These are phyloP conservation scores for Talaromyces liani DNA, from an alignment of 495 filamentous ascomycete species.

Conservation along the genomic window DNA sequence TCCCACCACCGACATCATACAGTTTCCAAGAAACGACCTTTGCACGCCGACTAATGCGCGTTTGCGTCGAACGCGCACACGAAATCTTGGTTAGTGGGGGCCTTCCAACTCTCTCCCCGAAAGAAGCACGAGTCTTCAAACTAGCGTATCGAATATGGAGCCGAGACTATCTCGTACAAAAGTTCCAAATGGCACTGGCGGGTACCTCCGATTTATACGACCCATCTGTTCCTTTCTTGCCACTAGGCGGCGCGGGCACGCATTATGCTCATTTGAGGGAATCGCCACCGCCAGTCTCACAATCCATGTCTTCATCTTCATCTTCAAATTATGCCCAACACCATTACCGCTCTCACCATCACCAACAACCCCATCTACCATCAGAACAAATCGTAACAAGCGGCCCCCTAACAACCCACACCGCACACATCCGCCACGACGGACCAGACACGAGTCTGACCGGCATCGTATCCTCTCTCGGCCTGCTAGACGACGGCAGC, in stretches of 20 bases:
- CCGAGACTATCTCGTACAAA: not conserved
- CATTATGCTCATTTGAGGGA: not conserved
- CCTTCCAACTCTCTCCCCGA: not conserved
- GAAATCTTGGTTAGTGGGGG: not conserved
- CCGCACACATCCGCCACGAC: not conserved
- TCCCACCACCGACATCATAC: not conserved
- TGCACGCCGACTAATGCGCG: slow-evolving; percentile 6
- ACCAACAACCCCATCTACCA: not conserved
- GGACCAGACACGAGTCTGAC: not conserved
- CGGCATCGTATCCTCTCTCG: not conserved
- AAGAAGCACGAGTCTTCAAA: slow-evolving; percentile 1
- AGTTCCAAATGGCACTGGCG: not conserved
- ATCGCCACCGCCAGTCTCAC: not conserved
- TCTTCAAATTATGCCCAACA: not conserved
- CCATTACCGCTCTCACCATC: not conserved
- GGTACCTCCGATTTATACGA: not conserved
- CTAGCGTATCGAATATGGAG: slow-evolving; percentile 2
- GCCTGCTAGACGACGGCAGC: not conserved
- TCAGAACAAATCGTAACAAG: not conserved
- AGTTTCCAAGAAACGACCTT: slow-evolving; percentile 8
- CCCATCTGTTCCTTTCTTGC: not conserved
- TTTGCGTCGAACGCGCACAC: slow-evolving; percentile 1
- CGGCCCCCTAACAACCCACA: not conserved
- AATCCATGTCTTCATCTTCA: not conserved
- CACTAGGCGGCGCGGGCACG: slow-evolving; percentile 1